Conservation (phyloP, 768 basidiomycete species). For the Crucibulum laeve region DNA sequence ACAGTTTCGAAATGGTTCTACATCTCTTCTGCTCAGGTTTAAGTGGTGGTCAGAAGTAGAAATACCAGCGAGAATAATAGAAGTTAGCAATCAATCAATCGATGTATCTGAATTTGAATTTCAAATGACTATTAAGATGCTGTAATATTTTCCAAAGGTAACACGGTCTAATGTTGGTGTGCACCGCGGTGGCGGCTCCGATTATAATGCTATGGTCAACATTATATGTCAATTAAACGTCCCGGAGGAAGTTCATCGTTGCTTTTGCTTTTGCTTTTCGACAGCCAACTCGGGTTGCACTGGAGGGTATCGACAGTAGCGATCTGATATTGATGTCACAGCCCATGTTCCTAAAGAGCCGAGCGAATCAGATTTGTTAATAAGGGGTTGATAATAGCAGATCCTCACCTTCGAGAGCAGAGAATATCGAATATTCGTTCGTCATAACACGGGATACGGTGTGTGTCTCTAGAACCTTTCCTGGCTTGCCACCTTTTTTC, state of each 20-base stretch:
- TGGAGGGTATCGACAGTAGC: conserved; percentile 85
- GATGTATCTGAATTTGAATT: not conserved
- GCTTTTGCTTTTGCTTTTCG: conserved; percentile 26
- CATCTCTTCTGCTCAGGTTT: conserved; percentile 86
- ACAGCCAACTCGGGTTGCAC: conserved; percentile 46
- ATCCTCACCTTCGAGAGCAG: conserved; percentile 80
- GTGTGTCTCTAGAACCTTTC: conserved; percentile 87
- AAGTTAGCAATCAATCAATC: not conserved
- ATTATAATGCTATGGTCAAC: no score
- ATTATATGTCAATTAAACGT: not conserved
- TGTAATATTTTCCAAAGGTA: no score
- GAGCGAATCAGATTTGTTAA: conserved; percentile 2
- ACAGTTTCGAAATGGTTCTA: conserved; percentile 92
- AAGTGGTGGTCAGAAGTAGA: conserved; percentile 9
- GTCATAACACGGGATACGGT: conserved; percentile 77
- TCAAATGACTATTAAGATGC: no score
- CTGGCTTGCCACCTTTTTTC: conserved; percentile 65
- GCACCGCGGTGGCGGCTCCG: no score
- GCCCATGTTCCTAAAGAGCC: conserved; percentile 74
- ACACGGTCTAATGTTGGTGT: no score
- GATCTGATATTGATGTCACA: conserved; percentile 87
- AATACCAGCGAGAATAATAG: not conserved
- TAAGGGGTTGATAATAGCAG: not conserved
- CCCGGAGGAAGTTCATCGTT: not conserved
- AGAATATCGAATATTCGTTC: conserved; percentile 85